A percentile compares a stretch with the other conserved stretches of the same genome.
Evolutionary conservation across 2,329 filamentous ascomycete genomes (phyloP).

Genomic region (Aureobasidium leucospermi): DNA sequence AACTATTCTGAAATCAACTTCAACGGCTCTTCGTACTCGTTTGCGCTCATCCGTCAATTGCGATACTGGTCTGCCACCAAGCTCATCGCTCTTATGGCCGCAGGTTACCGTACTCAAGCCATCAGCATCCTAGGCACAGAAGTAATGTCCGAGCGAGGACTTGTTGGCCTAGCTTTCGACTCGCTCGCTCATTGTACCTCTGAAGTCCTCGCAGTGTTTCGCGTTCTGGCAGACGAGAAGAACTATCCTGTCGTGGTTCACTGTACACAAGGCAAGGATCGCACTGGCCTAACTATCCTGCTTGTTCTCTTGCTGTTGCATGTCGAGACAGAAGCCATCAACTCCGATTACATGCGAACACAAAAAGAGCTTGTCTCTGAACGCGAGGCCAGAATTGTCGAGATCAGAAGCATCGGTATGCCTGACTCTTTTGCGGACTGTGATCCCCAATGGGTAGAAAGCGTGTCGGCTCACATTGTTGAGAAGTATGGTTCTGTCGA

Average conservation of each 20-base stretch:
- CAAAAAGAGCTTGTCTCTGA: conserved; percentile 54
- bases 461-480: conserved; percentile 51
- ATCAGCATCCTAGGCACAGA: conserved; percentile 62
- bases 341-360: conserved; percentile 65
- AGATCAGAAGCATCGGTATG: conserved; percentile 65
- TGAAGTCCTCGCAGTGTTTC: conserved; percentile 52
- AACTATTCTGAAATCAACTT: conserved; percentile 62
- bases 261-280: conserved; percentile 85
- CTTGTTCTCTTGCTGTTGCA: conserved; percentile 59
- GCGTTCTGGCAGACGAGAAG: conserved; percentile 39
- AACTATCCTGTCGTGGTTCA: conserved; percentile 65
- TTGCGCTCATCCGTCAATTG: conserved; percentile 58
- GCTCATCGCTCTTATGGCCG: conserved; percentile 54
- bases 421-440: conserved; percentile 66
- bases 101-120: conserved; percentile 62
- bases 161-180: conserved; percentile 62
- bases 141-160: conserved; percentile 64
- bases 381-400: conserved; percentile 54
- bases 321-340: conserved; percentile 53
- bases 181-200: conserved; percentile 60
- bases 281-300: conserved; percentile 65
- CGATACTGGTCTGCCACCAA: conserved; percentile 59
- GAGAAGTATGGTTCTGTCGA: conserved; percentile 58
- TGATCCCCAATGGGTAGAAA: conserved; percentile 55
- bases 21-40: conserved; percentile 65